Base-by-base conservation (phyloP, 306 rosid species). In the Trifolium repens region DNA sequence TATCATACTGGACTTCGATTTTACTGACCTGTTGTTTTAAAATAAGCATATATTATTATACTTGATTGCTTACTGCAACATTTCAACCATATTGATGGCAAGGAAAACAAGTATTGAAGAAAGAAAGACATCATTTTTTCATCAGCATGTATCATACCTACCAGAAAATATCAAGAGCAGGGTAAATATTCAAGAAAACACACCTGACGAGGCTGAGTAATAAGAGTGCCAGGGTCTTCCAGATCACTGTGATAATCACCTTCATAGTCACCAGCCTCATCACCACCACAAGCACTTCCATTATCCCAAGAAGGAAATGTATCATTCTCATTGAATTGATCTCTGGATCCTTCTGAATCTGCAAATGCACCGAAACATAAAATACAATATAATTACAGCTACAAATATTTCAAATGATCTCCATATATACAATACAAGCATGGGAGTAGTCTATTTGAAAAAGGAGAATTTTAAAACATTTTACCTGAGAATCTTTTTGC, bases 161-260 rank as follows among this genome's bases (percentile, higher is more conserved):
- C 26, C 52, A 16, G 13, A 57, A 3, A 19, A 30, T 43, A 37
- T 65, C 53, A 72, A 46, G 58, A 39, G 53, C 69, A 44, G 37
- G 13, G 67, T 5, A 34, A 35, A 71, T 54, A 34, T 55, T 64
- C 34, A 35, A 81, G 10, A 74, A 79, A 79, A 75, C 83, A 65
- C 32, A 92, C 99, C 99, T 85, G 97, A 70, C 99, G 97, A 83
- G 99, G 99, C 84, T 85, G 96, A 65, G 84, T 66, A 81, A 94
- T 85, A 85, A 94, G 96, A 46, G 81, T 87, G 82, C 72, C 81
- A 22, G 86, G 81, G 82, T 92, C 97, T 66, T 89, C 98, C 32
- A 70, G 77, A 77, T 92, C 97, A 78, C 87, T 85, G 55, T 83
- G 91, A 77, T 71, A 81, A 85, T 74, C 83, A 82, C 81, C 90